phyloP scores from a whole-genome alignment of 2,329 filamentous ascomycete species.

The Cladosporium sp. region DNA sequence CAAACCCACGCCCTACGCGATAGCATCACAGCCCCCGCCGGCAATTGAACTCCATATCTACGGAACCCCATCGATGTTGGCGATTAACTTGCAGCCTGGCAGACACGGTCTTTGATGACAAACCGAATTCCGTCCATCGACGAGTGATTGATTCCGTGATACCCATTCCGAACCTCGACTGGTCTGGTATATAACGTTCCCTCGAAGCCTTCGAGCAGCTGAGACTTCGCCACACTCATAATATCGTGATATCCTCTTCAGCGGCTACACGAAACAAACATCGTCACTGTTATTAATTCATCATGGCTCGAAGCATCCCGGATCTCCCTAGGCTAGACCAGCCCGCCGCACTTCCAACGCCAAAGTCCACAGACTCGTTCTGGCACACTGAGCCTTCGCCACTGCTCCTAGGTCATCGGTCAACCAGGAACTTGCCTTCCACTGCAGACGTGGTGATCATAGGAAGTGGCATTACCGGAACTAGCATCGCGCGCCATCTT shows the following conservation, averaged over 20 bases:
- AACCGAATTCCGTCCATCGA: neutral
- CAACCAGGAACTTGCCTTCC: conserved; percentile 62
- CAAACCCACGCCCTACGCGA: neutral
- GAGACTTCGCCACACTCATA: neutral
- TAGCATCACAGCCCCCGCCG: neutral
- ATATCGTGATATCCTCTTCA: neutral
- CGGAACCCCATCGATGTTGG: neutral
- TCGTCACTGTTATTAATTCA: neutral
- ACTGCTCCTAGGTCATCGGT: conserved; percentile 65
- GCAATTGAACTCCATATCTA: neutral
- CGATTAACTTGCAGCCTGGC: neutral
- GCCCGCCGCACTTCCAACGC: conserved; percentile 28
- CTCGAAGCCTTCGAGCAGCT: neutral
- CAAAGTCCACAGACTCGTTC: conserved; percentile 55
- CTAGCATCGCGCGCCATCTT: conserved; percentile 64
- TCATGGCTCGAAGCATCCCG: conserved; percentile 27
- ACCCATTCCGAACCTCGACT: neutral
- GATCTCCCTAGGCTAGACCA: conserved; percentile 24
- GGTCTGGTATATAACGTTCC: neutral
- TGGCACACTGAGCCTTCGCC: conserved; percentile 71
- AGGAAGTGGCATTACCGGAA: conserved; percentile 75
- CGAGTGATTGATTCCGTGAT: neutral
- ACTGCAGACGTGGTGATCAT: conserved; percentile 69
- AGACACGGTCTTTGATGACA: neutral
- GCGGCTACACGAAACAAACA: neutral